Evolutionary conservation across 306 rosid species (phyloP).

Genomic region (Senna tora): DNA sequence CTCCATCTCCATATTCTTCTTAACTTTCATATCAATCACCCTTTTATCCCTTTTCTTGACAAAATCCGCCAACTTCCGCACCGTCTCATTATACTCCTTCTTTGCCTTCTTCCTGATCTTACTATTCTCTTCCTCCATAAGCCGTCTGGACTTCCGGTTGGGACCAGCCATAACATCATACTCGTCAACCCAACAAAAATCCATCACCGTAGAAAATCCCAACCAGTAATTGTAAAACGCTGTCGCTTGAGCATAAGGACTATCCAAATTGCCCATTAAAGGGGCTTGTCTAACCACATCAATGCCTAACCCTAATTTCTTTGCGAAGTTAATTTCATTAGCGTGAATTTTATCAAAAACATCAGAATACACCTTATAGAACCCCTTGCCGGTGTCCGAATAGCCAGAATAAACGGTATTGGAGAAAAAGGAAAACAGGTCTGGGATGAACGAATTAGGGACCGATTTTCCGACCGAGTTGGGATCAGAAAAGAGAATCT

Average conservation of each 20-base stretch:
- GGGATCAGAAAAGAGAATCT: constrained; percentile 86
- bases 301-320: constrained; percentile 62
- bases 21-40: constrained; percentile 87
- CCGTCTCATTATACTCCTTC: constrained; percentile 89
- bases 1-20: constrained; percentile 72
- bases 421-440: constrained; percentile 93
- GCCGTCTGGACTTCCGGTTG: constrained; percentile 74
- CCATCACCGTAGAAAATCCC: constrained; percentile 87
- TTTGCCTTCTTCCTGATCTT: constrained; percentile 87
- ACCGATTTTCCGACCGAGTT: constrained; percentile 47
- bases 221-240: constrained; percentile 85
- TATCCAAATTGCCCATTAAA: constrained; percentile 77
- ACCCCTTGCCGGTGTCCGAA: constrained; percentile 68
- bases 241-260: constrained; percentile 76
- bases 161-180: constrained; percentile 76
- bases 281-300: constrained; percentile 71
- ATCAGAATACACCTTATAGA: constrained; percentile 74
- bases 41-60: constrained; percentile 97
- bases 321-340: constrained; percentile 67
- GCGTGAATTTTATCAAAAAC: constrained; percentile 69
- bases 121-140: constrained; percentile 96
- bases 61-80: constrained; percentile 84
- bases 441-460: constrained; percentile 48
- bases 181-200: constrained; percentile 87
- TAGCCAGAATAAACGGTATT: constrained; percentile 73